A percentile compares a stretch with the other conserved stretches of the same genome.
These are phyloP conservation scores for Atkinsonella hypoxylon DNA, from an alignment of 2,329 filamentous ascomycete genomes.

Conservation along the genomic window DNA sequence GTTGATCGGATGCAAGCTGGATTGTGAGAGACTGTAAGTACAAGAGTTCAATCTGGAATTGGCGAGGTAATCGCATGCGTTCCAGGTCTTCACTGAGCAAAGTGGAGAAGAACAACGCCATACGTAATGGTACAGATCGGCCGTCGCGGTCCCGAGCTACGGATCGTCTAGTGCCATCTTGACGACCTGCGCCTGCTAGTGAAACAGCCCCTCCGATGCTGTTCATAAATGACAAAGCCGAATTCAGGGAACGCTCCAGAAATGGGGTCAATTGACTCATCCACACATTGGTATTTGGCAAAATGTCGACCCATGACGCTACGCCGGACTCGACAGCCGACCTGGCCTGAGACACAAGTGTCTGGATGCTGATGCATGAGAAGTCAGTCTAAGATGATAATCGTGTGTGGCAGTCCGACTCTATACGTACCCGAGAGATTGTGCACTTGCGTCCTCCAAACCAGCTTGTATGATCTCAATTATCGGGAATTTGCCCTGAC, in stretches of 20 bases:
- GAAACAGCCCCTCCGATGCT: slow-evolving; percentile 58
- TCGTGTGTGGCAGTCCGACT: background rate
- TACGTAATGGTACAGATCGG: slow-evolving; percentile 60
- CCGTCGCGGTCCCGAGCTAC: slow-evolving; percentile 53
- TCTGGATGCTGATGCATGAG: slow-evolving; percentile 31
- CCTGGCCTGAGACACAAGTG: slow-evolving; percentile 35
- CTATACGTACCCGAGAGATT: slow-evolving; percentile 39
- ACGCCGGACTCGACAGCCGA: slow-evolving; percentile 18
- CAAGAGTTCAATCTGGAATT: slow-evolving; percentile 36
- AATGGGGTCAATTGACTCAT: slow-evolving; percentile 45
- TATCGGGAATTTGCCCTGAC: slow-evolving; percentile 30
- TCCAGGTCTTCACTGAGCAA: slow-evolving; percentile 36
- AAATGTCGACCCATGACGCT: slow-evolving; percentile 31
- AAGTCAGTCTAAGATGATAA: background rate
- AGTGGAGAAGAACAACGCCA: slow-evolving; percentile 57
- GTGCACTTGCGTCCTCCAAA: slow-evolving; percentile 34
- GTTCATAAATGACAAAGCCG: slow-evolving; percentile 63
- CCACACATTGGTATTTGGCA: slow-evolving; percentile 58
- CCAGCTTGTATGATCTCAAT: slow-evolving; percentile 43
- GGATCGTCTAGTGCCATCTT: background rate
- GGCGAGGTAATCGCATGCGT: slow-evolving; percentile 25
- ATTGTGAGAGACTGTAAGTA: slow-evolving; percentile 38
- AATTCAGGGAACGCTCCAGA: slow-evolving; percentile 38
- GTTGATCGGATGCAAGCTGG: slow-evolving; percentile 42
- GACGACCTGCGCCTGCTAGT: slow-evolving; percentile 26